Evolutionary conservation across 1,139 yeast genomes (phyloP).

Genomic region (Hansenula lynferdii): DNA sequence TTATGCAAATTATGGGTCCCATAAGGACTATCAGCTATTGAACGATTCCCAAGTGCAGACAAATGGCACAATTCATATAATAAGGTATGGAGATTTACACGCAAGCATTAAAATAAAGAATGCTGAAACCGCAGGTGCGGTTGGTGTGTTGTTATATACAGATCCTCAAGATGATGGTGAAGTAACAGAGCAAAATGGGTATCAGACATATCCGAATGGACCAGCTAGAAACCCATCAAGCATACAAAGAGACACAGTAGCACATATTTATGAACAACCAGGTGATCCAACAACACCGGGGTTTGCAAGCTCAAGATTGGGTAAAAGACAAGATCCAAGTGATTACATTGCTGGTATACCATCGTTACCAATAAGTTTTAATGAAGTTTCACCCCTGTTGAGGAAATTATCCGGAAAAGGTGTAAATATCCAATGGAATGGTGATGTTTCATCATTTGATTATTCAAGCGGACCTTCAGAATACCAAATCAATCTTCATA

Average conservation of each 20-base stretch:
- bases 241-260: slow-evolving; percentile 54
- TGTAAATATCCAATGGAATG: slow-evolving; percentile 28
- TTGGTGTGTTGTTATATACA: slow-evolving; percentile 51
- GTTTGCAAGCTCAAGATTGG: slow-evolving; percentile 31
- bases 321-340: slow-evolving; percentile 33
- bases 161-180: slow-evolving; percentile 43
- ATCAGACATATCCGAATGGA: slow-evolving; percentile 37
- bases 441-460: slow-evolving; percentile 30
- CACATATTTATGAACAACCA: slow-evolving; percentile 52
- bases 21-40: slow-evolving; percentile 49
- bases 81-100: slow-evolving; percentile 48
- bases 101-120: slow-evolving; percentile 45
- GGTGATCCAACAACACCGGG: slow-evolving; percentile 76
- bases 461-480: slow-evolving; percentile 38
- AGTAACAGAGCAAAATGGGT: slow-evolving; percentile 36
- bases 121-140: slow-evolving; percentile 51
- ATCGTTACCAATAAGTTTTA: slow-evolving; percentile 34
- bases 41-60: slow-evolving; percentile 31
- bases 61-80: slow-evolving; percentile 48
- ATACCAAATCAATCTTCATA: slow-evolving; percentile 22
- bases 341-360: slow-evolving; percentile 41
- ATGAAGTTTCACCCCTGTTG: slow-evolving; percentile 34
- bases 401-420: slow-evolving; percentile 27
- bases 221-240: slow-evolving; percentile 39
- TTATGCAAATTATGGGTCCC: slow-evolving; percentile 64